Base-by-base conservation (phyloP, 1,139 yeast species). In the Komagataea norvegica region DNA sequence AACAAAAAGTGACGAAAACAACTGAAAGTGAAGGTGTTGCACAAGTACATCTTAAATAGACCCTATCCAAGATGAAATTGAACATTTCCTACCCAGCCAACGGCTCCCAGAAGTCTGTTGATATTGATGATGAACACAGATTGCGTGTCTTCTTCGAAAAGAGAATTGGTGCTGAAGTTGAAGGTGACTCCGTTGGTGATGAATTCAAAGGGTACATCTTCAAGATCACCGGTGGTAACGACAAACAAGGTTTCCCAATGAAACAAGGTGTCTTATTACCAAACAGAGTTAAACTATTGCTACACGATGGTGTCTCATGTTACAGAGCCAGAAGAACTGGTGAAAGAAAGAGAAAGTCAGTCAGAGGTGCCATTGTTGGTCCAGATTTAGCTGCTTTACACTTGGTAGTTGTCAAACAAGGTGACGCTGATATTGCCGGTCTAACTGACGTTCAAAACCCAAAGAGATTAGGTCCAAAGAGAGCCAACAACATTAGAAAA, bases 241-340 rank as follows among this genome's bases (percentile, higher is more conserved):
- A 91, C 79, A 91, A 91, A 78, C 98, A 91, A 79, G 98, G 98
- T 79, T 93, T 91, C 96, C 97, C 98, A 76, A 91, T 93, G 98
- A 91, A 89, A 75, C 98, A 91, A 77, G 96, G 96, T 82, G 98
- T 91, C 57, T 78, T 91, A 81, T 94, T 87, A 79, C 97, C 98
- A 74, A 87, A 94, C 81, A 94, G 98, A 84, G 97, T 93, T 64
- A 88, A 86, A 72, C 82, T 91, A 64, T 80, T 93, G 68, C 79
- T 91, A 68, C 70, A 95, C 61, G 81, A 86, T 75, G 96, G 94
- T 65, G 85, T 77, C 79, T 86, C 96, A 64, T 89, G 97, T 82
- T 91, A 91, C 95, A 91, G 98, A 80, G 95, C 96, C 73, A 93
- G 98, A 81, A 87, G 98, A 77, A 67, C 73, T 56, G 98, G 98